Evolutionary conservation across 2,329 filamentous ascomycete species (phyloP), one percentile per base, ranked within the genome.

Genomic region (Ceratocystis harringtonii): DNA sequence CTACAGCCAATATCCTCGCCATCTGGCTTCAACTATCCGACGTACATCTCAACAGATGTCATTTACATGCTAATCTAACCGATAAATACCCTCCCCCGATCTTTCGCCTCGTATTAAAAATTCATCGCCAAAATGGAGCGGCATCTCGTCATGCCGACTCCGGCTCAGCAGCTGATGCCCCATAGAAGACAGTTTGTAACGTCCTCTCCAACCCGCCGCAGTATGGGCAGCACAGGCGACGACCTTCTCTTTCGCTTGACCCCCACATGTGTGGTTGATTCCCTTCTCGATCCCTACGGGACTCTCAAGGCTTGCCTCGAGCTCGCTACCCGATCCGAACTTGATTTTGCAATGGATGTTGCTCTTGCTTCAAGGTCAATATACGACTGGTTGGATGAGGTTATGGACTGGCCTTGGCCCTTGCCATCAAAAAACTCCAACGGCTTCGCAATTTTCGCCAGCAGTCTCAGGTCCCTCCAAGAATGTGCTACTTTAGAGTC

Each of bases 371-470:
- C 87, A 12, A 83, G 86, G 70, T 84, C 82, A 68, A 83, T 94
- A 68, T 81, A 86, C 73, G 80, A 83, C 71, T 94, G 89, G 89
- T 79, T 88, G 30, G 78, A 83, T n/a, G 89, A 94, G 76, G 78
- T 94, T 48, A 76, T 77, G 57, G 72, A 75, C 57, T 85, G 83
- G 84, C 74, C 77, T 1, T 85, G 84, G 84, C 80, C 83, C 1
- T 71, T 75, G 1, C 28, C 55, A 8, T 71, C 74, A 3, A 75
- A 74, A 15, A 79, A 79, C 48, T 78, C 81, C 1, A 73, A 76
- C 0, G 84, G 84, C 6, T 87, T 86, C 67, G 78, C 82, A 15
- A 48, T 66, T 12, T 62, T 60, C 8, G 12, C 63, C n/a, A 30
- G 45, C 19, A 63, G 66, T 19, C 58, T 67, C 2, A 62, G 58